These are phyloP conservation scores for Anisodus acutangulus DNA, from an alignment of 257 asterid genomes.

Conservation along the genomic window DNA sequence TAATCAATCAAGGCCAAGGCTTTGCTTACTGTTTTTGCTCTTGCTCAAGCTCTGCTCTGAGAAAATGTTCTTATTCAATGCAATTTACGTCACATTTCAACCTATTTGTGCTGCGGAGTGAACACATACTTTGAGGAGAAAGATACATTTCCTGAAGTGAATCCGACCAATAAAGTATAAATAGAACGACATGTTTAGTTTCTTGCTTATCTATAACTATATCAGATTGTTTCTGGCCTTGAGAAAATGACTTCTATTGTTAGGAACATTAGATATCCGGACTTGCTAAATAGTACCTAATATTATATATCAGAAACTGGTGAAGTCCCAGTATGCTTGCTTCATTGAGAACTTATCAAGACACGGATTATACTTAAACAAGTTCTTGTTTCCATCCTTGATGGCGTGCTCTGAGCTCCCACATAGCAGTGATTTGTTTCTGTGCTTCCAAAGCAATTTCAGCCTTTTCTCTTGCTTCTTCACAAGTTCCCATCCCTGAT, in stretches of 20 bases:
- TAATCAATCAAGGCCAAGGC: background rate
- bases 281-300: too few relatives aligned
- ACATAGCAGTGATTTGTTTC: constrained; percentile 31
- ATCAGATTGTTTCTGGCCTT: background rate
- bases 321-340: background rate
- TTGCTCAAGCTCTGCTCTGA: background rate
- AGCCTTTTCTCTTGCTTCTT: constrained; percentile 62
- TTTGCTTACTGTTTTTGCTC: background rate
- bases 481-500: constrained; percentile 60
- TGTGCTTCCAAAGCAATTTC: constrained; percentile 42
- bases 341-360: background rate
- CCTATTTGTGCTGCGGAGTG: background rate
- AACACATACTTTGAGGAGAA: background rate
- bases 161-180: background rate
- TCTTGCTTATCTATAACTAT: background rate
- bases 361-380: background rate
- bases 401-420: constrained; percentile 36
- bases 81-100: too few relatives aligned
- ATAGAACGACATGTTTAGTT: background rate
- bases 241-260: background rate
- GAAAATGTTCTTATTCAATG: too few relatives aligned
- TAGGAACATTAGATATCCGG: background rate
- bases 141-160: background rate
- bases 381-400: constrained; percentile 33
- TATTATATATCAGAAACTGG: background rate